These are phyloP conservation scores for Cyclocybe cylindracea DNA, from an alignment of 768 basidiomycete genomes.

Conservation along the genomic window DNA sequence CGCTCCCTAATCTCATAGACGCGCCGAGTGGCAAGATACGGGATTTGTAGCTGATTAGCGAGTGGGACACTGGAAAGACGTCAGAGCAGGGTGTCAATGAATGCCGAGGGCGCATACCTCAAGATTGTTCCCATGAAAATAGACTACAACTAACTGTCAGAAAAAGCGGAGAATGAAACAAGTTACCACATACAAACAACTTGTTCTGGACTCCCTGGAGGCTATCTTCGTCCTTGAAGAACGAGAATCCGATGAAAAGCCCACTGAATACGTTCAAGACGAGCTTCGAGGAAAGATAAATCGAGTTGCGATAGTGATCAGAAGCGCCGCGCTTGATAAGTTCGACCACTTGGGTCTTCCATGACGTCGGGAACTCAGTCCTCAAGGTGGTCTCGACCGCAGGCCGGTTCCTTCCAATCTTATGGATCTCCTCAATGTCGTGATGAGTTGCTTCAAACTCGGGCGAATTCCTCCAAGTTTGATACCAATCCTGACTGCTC, in stretches of 20 bases:
- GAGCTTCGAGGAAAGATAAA: conserved; percentile 59
- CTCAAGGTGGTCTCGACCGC: conserved; percentile 34
- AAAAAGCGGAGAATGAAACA: conserved; percentile 6
- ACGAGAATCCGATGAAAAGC: conserved; percentile 61
- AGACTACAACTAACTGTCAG: conserved; percentile 27
- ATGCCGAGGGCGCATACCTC: conserved; percentile 17
- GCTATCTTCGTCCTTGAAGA: conserved; percentile 50
- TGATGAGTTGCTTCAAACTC: conserved; percentile 34
- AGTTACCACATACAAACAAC: conserved; percentile 48
- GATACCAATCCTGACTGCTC: conserved; percentile 53
- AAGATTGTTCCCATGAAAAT: conserved; percentile 55
- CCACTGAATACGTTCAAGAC: conserved; percentile 51
- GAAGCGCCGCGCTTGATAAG: conserved; percentile 43
- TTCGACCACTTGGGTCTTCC: conserved; percentile 45
- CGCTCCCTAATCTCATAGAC: conserved; percentile 70
- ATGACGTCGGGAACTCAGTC: conserved; percentile 53
- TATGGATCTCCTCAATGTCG: conserved; percentile 47
- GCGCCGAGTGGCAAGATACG: conserved; percentile 53
- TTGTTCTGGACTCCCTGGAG: conserved; percentile 64
- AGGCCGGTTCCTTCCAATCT: conserved; percentile 43
- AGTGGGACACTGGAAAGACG: conserved; percentile 40
- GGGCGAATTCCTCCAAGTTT: conserved; percentile 51
- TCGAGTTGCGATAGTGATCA: conserved; percentile 55
- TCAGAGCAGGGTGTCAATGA: conserved; percentile 1
- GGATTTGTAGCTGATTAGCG: conserved; percentile 61